Evolutionary conservation across 2,329 filamentous ascomycete genomes (phyloP), one percentile per base, ranked within the genome.

Genomic region (Exophiala bonariae): DNA sequence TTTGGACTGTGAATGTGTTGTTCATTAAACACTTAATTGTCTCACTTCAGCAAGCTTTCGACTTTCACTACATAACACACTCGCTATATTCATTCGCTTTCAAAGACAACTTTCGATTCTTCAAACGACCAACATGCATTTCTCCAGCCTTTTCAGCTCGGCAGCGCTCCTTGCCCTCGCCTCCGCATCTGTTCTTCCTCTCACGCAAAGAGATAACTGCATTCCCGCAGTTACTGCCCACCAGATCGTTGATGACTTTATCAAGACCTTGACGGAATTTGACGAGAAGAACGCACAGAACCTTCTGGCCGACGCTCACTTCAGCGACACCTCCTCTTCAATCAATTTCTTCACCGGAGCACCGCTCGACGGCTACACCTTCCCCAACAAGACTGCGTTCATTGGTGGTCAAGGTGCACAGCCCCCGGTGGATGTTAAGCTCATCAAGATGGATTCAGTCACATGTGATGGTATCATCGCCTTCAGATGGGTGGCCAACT

Each of bases 401-500:
- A 28, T 26, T n/a, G 4, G 3, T n/a, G 37, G 37, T 26, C 37
- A 41, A 18, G 37, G 37, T n/a, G 20, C 37, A n/a, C 37, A 41
- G 23, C 37, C 37, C 3, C 19, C 37, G 6, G 20, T 41, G 7
- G 7, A 16, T 17, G n/a, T 41, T n/a, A 23, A 3, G 7, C 17
- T 41, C 7, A 56, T 48, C 7, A 47, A 41, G 23, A 51, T 56
- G 11, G 44, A 55, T 17, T 59, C 61, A 19, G 54, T 54, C 18
- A 56, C 52, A 19, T 63, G 61, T 48, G 48, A 61, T 44, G 55
- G 57, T 30, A 34, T 34, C 32, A 53, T 65, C 14, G 50, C 57
- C 5, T 14, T 65, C 3, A 52, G 61, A 41, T 67, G 63, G 62
- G 53, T 50, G 34, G 59, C 59, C 23, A 34, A 6, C 6, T 59